Evolutionary conservation across 2,329 filamentous ascomycete genomes (phyloP).

Genomic region (Tolypocladium sp.): DNA sequence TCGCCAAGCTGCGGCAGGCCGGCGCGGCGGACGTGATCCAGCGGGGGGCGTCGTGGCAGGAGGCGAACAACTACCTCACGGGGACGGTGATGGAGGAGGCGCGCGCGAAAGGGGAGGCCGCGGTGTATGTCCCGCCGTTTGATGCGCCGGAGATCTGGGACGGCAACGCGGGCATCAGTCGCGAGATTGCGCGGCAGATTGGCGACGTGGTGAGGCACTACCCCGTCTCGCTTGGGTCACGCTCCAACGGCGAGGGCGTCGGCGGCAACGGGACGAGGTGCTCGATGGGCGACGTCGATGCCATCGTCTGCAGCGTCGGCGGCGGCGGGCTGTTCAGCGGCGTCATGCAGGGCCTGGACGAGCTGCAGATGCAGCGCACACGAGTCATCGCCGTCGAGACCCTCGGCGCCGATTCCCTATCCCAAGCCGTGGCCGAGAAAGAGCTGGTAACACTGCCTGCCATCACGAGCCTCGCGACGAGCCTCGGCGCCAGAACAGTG

Average conservation of each 20-base stretch:
- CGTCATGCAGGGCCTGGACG: conserved; percentile 52
- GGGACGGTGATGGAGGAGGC: conserved; percentile 34
- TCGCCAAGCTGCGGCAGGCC: conserved; percentile 54
- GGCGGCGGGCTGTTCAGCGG: conserved; percentile 77
- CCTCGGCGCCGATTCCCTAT: conserved; percentile 57
- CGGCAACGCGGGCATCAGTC: conserved; percentile 49
- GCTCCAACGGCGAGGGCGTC: conserved; percentile 33
- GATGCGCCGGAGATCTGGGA: conserved; percentile 58
- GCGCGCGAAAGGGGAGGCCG: conserved; percentile 19
- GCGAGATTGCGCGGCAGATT: conserved; percentile 30
- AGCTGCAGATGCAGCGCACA: conserved; percentile 18
- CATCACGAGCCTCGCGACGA: conserved; percentile 65
- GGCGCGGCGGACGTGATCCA: conserved; percentile 56
- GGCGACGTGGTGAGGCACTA: conserved; percentile 11
- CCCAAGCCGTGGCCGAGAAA: conserved; percentile 42
- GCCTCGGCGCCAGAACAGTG: conserved; percentile 60
- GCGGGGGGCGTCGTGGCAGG: conserved; percentile 55
- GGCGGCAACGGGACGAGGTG: conserved; percentile 53
- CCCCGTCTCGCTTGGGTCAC: conserved; percentile 1
- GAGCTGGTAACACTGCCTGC: conserved; percentile 51
- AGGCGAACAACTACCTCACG: conserved; percentile 58
- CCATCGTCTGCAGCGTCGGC: conserved; percentile 65
- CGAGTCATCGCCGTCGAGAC: conserved; percentile 65
- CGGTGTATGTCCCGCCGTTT: conserved; percentile 58
- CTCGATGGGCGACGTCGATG: conserved; percentile 37